phyloP scores from a whole-genome alignment of 306 rosid genomes.

The Quillaja saponaria region DNA sequence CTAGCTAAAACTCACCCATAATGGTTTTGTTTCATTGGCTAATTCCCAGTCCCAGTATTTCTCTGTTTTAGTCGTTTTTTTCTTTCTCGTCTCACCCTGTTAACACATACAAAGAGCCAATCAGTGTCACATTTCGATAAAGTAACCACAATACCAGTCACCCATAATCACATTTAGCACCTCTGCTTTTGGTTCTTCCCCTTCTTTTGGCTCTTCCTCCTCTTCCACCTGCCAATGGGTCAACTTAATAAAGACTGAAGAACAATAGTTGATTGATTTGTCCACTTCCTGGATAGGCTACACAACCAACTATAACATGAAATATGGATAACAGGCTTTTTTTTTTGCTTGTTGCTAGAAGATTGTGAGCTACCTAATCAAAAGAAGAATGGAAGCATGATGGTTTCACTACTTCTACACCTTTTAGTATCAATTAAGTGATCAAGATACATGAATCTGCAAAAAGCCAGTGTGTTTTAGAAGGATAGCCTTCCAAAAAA shows the following conservation, averaged over 20 bases:
- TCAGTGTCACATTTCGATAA: constrained; percentile 2
- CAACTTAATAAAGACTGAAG: constrained; percentile 17
- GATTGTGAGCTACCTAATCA: too few species aligned
- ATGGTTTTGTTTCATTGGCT: constrained; percentile 91
- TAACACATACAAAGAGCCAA: constrained; percentile 23
- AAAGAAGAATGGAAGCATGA: too few species aligned
- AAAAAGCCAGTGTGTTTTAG: too few species aligned
- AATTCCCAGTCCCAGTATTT: constrained; percentile 99
- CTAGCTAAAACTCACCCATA: constrained; percentile 77
- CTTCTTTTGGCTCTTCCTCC: constrained; percentile 94
- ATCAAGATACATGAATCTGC: too few species aligned
- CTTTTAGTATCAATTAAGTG: too few species aligned
- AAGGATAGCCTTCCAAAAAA: too few species aligned
- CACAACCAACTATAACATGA: neutral
- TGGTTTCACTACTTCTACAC: too few species aligned
- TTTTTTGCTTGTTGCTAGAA: too few species aligned
- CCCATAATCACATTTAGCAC: constrained; percentile 35
- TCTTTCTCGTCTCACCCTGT: constrained; percentile 78
- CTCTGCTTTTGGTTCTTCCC: constrained; percentile 81
- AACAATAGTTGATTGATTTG: neutral
- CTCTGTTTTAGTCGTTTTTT: constrained; percentile 76
- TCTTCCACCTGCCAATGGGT: constrained; percentile 79
- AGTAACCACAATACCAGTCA: constrained; percentile 5
- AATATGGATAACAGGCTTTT: neutral
- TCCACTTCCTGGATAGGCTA: neutral